These are phyloP conservation scores for Musa acuminata DNA, from an alignment of 176 grass and related monocot genomes.

Conservation along the genomic window DNA sequence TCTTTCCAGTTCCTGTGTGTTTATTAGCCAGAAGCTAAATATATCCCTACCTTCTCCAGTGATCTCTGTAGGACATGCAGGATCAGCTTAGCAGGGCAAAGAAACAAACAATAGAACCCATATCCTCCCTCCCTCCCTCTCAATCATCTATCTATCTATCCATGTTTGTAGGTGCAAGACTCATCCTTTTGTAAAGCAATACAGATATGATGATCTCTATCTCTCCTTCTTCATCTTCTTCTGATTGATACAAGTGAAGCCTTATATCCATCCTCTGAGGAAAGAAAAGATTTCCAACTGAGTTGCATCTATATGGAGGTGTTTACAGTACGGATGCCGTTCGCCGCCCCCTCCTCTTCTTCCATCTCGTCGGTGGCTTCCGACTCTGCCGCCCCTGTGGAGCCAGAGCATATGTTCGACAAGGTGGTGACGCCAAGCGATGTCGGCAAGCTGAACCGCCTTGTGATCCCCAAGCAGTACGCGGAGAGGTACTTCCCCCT, in stretches of 20 bases:
- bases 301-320: background rate
- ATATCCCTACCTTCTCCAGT: background rate
- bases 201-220: background rate
- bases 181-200: background rate
- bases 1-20: background rate
- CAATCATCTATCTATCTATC: no score
- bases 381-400: background rate
- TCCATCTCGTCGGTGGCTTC: background rate
- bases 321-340: background rate
- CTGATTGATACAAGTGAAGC: background rate
- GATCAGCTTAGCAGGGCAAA: no score
- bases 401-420: constrained; percentile 2
- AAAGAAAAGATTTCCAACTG: background rate
- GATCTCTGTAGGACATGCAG: background rate
- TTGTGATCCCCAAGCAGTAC: background rate
- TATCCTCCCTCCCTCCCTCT: no score
- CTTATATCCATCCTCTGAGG: background rate
- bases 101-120: no score
- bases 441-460: constrained; percentile 2
- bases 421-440: constrained; percentile 4
- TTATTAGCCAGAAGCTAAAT: background rate
- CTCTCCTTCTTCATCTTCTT: background rate
- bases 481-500: constrained; percentile 4
- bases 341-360: background rate
- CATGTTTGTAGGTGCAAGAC: no score